A percentile compares a stretch with the other conserved stretches of the same genome.
phyloP scores from a whole-genome alignment of 768 basidiomycete genomes.

The Pisolithus microcarpus region DNA sequence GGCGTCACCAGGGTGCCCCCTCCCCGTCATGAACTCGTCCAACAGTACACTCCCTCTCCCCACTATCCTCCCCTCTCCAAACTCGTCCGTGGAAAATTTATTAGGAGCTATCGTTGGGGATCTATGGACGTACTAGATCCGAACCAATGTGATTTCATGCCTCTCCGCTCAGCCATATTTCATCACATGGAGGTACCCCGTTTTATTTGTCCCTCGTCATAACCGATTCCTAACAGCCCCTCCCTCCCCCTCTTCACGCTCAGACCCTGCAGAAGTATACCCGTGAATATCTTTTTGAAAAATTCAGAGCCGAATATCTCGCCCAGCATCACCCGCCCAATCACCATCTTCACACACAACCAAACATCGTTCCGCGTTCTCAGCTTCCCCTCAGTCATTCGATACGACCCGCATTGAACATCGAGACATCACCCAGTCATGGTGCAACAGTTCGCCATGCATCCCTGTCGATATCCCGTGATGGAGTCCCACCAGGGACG shows the following conservation, averaged over 20 bases:
- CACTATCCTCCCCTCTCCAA: constrained; percentile 38
- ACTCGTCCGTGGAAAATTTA: constrained; percentile 54
- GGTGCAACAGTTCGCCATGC: constrained; percentile 34
- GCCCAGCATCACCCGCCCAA: constrained; percentile 45
- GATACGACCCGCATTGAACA: constrained; percentile 52
- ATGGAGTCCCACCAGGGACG: constrained; percentile 34
- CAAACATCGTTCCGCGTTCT: constrained; percentile 28
- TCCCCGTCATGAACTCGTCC: constrained; percentile 65
- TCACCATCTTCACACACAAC: constrained; percentile 33
- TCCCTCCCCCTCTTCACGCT: constrained; percentile 9
- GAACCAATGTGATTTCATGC: constrained; percentile 72
- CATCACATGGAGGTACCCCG: constrained; percentile 79
- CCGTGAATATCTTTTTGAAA: constrained; percentile 74
- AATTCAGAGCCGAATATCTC: constrained; percentile 57
- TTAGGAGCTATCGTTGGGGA: constrained; percentile 79
- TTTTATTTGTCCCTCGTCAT: constrained; percentile 10
- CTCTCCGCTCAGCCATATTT: constrained; percentile 72
- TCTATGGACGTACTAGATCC: constrained; percentile 72
- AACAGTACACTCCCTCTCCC: constrained; percentile 61
- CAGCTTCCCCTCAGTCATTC: constrained; percentile 29
- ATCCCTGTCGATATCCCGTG: constrained; percentile 39
- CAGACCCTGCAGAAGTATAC: constrained; percentile 84
- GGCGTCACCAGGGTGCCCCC: constrained; percentile 53
- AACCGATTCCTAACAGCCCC: constrained; percentile 8
- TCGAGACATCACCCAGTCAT: constrained; percentile 51